phyloP scores from a whole-genome alignment of 2,329 filamentous ascomycete genomes.

The Didymella glomerata region DNA sequence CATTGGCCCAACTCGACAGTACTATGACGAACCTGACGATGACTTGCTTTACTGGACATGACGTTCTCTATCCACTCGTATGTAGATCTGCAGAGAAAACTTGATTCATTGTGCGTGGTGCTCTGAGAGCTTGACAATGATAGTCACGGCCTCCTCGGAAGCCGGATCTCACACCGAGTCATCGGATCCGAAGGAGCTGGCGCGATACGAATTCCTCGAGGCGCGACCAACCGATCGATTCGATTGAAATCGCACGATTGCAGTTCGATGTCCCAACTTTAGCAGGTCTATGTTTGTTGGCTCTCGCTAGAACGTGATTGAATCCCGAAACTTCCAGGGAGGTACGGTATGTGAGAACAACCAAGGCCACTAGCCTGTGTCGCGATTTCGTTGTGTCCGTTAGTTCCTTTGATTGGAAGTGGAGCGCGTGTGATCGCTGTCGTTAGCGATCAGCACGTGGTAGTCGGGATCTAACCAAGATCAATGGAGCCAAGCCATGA shows the following conservation, averaged over 20 bases:
- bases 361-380: background rate
- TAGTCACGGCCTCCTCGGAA: background rate
- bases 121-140: background rate
- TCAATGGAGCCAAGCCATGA: conserved; percentile 1
- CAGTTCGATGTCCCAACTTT: background rate
- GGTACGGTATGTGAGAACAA: background rate
- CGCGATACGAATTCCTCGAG: background rate
- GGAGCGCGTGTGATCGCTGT: background rate
- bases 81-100: no score
- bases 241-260: background rate
- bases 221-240: conserved; percentile 1
- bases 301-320: background rate
- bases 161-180: background rate
- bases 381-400: background rate
- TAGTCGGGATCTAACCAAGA: conserved; percentile 5
- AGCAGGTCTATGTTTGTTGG: background rate
- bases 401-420: background rate
- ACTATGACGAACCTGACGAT: conserved; percentile 1
- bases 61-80: background rate
- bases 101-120: background rate
- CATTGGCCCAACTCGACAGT: background rate
- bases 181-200: conserved; percentile 3
- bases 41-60: background rate
- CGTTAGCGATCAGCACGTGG: conserved; percentile 7
- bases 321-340: background rate